phyloP scores from a whole-genome alignment of 768 basidiomycete genomes.

The Rhodotorula graminis region DNA sequence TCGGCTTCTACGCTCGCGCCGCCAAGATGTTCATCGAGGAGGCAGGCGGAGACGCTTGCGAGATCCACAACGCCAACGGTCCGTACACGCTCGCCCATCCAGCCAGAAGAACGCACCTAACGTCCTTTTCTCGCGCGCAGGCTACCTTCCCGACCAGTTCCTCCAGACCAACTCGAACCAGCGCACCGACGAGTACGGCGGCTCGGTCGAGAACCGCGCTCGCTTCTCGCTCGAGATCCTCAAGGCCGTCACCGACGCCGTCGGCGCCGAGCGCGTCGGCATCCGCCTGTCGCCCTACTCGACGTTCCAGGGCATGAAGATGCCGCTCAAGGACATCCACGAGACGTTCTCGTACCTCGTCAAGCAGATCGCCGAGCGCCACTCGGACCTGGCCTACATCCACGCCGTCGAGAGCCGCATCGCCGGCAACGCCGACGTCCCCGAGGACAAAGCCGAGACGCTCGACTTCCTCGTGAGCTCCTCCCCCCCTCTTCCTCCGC shows the following conservation, averaged over 20 bases:
- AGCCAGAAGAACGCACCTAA: too few relatives aligned
- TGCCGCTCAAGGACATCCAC: constrained; percentile 38
- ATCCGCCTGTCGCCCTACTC: constrained; percentile 54
- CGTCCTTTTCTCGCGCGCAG: neutral
- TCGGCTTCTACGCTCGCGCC: constrained; percentile 54
- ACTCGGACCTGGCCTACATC: constrained; percentile 54
- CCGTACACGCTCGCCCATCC: too few relatives aligned
- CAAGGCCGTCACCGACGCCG: constrained; percentile 53
- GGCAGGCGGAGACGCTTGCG: constrained; percentile 69
- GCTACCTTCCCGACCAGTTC: constrained; percentile 42
- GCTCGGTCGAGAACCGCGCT: constrained; percentile 59
- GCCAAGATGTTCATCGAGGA: constrained; percentile 53
- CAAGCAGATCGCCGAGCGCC: constrained; percentile 52
- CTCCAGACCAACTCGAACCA: constrained; percentile 44
- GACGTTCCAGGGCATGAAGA: constrained; percentile 47
- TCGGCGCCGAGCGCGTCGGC: constrained; percentile 57
- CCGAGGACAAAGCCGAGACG: constrained; percentile 7
- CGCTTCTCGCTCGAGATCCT: constrained; percentile 59
- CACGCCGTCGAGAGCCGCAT: constrained; percentile 53
- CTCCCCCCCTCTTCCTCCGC: neutral
- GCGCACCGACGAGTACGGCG: constrained; percentile 57
- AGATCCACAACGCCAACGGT: constrained; percentile 43
- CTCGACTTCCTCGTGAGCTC: constrained; percentile 34
- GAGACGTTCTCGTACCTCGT: constrained; percentile 51
- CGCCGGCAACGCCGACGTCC: constrained; percentile 16